Evolutionary conservation across 192 early-diverging fungal species (phyloP).

Genomic region (Spizellomyces sp.): DNA sequence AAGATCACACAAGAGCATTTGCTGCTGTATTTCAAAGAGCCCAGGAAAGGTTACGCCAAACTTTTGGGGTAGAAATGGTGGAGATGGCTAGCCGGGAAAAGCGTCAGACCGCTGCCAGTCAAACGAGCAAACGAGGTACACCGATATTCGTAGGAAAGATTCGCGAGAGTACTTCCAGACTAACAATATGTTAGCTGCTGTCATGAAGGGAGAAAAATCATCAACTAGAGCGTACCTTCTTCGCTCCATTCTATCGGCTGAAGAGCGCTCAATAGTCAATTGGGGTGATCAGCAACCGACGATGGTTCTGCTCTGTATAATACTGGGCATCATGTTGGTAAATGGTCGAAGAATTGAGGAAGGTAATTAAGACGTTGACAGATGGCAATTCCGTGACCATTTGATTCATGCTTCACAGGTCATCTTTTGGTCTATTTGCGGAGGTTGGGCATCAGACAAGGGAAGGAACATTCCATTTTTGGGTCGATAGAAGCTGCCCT

Average conservation of each 20-base stretch:
- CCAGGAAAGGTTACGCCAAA: constrained; percentile 45
- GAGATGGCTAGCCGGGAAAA: constrained; percentile 43
- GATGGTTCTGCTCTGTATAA: constrained; percentile 59
- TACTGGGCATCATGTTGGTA: constrained; percentile 62
- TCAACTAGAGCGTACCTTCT: constrained; percentile 22
- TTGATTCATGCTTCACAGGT: not conserved
- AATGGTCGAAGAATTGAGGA: constrained; percentile 45
- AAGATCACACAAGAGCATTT: constrained; percentile 45
- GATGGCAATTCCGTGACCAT: not conserved
- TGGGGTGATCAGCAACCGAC: constrained; percentile 44
- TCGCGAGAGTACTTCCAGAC: not conserved
- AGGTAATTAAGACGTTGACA: not conserved
- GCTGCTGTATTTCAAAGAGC: constrained; percentile 53
- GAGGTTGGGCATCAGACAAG: constrained; percentile 4
- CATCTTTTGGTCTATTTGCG: not conserved
- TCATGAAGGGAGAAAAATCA: not conserved
- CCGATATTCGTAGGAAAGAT: not conserved
- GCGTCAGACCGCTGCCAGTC: constrained; percentile 12
- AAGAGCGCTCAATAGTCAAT: constrained; percentile 35
- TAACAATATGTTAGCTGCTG: not conserved
- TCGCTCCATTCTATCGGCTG: constrained; percentile 5
- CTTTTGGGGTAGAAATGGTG: constrained; percentile 68
- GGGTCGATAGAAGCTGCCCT: not conserved
- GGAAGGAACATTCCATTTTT: not conserved
- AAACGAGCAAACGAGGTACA: constrained; percentile 10